phyloP scores from a whole-genome alignment of 345 rosid genomes.

The Mercurialis annua region DNA sequence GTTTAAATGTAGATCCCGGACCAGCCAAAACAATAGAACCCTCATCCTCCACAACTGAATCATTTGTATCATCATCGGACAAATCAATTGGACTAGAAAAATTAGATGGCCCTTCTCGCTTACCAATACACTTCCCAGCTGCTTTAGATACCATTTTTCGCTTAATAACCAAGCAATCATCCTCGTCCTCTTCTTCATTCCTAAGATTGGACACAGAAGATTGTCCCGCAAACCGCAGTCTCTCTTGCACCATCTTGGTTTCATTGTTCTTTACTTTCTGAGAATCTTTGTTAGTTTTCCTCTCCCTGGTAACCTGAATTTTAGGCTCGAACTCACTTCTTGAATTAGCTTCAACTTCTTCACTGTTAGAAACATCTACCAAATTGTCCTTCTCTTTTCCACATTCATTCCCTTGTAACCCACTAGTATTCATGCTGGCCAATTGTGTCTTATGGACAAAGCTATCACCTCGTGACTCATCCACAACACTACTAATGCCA shows the following conservation, averaged over 20 bases:
- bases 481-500: conserved; percentile 20
- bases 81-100: conserved; percentile 22
- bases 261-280: conserved; percentile 30
- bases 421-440: conserved; percentile 9
- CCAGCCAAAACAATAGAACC: conserved; percentile 51
- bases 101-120: conserved; percentile 29
- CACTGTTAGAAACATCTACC: conserved; percentile 31
- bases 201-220: conserved; percentile 35
- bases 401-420: conserved; percentile 17
- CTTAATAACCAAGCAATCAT: conserved; percentile 40
- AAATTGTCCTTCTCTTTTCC: conserved; percentile 19
- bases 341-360: conserved; percentile 22
- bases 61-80: conserved; percentile 39
- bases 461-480: conserved; percentile 15
- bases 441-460: conserved; percentile 23
- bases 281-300: conserved; percentile 25
- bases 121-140: conserved; percentile 22
- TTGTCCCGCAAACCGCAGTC: conserved; percentile 37
- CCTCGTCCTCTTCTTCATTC: conserved; percentile 36
- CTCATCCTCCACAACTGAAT: conserved; percentile 35
- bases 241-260: conserved; percentile 29
- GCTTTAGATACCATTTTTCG: conserved; percentile 27
- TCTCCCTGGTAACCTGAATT: conserved; percentile 22
- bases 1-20: conserved; percentile 43
- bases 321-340: conserved; percentile 14